Evolutionary conservation across 345 rosid genomes (phyloP).

Genomic region (Mangifera indica): DNA sequence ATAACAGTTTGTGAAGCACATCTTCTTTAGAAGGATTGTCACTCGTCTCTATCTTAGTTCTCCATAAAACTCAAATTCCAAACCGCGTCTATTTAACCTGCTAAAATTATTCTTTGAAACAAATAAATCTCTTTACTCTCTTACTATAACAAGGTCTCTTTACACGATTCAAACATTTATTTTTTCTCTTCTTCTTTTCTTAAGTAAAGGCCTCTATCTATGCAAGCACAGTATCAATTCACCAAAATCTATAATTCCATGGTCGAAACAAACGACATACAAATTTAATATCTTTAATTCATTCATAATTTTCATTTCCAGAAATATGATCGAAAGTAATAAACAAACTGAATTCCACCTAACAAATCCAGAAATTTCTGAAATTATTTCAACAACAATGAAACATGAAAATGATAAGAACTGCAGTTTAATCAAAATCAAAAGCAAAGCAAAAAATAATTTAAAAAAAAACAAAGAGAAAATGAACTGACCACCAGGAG

Average conservation of each 20-base stretch:
- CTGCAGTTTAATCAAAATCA: too few species aligned
- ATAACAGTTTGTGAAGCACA: not conserved
- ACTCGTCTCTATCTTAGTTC: not conserved
- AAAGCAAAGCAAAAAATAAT: conserved; percentile 1
- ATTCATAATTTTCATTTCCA: not conserved
- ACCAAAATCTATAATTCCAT: not conserved
- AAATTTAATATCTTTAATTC: not conserved
- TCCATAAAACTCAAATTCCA: not conserved
- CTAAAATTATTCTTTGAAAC: too few species aligned
- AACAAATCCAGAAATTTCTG: conserved; percentile 7
- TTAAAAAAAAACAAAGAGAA: not conserved
- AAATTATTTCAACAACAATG: not conserved
- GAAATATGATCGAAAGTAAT: not conserved
- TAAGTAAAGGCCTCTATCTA: not conserved
- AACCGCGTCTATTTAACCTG: too few species aligned
- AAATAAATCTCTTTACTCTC: not conserved
- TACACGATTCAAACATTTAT: too few species aligned
- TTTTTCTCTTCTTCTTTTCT: too few species aligned
- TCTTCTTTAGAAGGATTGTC: not conserved
- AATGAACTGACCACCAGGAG: conserved; percentile 80
- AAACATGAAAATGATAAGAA: not conserved
- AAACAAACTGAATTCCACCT: conserved; percentile 4
- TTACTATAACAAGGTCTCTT: not conserved
- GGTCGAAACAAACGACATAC: not conserved
- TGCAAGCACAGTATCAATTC: not conserved